Conservation (phyloP, 192 early-diverging fungal genomes). For the Coemansia brasiliensis region DNA sequence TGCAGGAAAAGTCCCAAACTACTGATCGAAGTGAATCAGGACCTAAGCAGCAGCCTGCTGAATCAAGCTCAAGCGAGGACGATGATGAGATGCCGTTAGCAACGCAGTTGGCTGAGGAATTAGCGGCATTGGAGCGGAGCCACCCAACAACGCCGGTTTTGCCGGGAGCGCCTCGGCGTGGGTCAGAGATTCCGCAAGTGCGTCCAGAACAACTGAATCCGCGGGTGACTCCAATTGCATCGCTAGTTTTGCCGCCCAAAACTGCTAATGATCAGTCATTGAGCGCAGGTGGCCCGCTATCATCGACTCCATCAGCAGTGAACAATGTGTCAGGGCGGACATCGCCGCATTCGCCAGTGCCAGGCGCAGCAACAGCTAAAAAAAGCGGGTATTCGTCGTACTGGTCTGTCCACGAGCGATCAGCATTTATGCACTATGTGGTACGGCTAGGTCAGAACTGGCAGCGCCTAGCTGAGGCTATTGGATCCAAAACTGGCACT, state of each 20-base stretch:
- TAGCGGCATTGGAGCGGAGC: constrained; percentile 25
- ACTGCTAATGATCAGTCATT: neutral
- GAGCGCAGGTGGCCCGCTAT: constrained; percentile 2
- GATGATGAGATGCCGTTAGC: constrained; percentile 51
- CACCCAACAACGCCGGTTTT: neutral
- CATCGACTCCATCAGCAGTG: neutral
- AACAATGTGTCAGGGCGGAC: constrained; percentile 3
- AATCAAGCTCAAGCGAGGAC: constrained; percentile 22
- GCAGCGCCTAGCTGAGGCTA: constrained; percentile 68
- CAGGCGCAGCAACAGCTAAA: constrained; percentile 30
- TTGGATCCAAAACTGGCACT: constrained; percentile 76
- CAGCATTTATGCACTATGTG: constrained; percentile 68
- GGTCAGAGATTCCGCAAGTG: constrained; percentile 26
- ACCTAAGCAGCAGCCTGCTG: neutral
- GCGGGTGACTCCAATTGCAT: constrained; percentile 12
- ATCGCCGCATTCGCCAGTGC: constrained; percentile 9
- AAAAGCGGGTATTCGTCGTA: constrained; percentile 72
- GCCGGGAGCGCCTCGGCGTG: constrained; percentile 2
- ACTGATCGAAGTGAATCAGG: neutral
- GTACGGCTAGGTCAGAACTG: constrained; percentile 71
- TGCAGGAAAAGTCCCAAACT: neutral
- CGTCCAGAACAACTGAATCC: constrained; percentile 21
- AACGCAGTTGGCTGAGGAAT: constrained; percentile 35
- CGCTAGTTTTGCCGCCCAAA: constrained; percentile 29
- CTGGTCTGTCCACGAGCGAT: constrained; percentile 83